These are phyloP conservation scores for Plasmodium cynomolgi DNA, from an alignment of 169 alveolate genomes.

Conservation along the genomic window DNA sequence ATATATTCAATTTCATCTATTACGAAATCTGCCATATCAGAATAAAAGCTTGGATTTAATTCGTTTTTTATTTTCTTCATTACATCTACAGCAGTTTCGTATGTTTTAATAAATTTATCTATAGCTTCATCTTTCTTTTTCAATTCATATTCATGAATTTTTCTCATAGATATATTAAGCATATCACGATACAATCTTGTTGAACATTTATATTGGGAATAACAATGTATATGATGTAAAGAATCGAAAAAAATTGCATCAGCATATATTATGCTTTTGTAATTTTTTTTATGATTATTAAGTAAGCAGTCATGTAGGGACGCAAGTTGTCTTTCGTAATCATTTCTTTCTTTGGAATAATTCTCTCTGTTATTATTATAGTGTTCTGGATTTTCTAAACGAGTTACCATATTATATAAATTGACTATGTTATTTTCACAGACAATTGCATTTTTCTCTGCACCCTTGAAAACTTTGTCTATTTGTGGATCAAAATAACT, in stretches of 20 bases:
- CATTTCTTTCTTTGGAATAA: not conserved
- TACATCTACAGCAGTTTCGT: not conserved
- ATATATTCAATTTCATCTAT: not conserved
- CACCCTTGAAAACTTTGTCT: not conserved
- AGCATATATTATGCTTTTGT: no score
- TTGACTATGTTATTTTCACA: not conserved
- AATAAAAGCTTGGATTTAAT: not conserved
- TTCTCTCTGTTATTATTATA: not conserved
- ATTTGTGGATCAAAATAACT: not conserved
- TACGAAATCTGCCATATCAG: not conserved
- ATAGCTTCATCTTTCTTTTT: not conserved
- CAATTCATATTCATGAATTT: not conserved
- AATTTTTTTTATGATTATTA: not conserved
- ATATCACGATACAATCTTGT: not conserved
- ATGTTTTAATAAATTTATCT: not conserved
- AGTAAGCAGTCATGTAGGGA: not conserved
- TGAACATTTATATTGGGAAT: not conserved
- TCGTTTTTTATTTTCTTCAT: not conserved
- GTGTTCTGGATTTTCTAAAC: not conserved
- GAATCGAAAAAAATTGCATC: not conserved
- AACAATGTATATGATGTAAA: not conserved
- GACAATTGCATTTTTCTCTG: not conserved
- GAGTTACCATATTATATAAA: no score
- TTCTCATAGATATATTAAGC: not conserved
- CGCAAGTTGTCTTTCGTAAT: not conserved